A percentile compares a stretch with the other conserved stretches of the same genome.
Evolutionary conservation across 495 filamentous ascomycete genomes (phyloP).

Genomic region (Neurospora sp.): DNA sequence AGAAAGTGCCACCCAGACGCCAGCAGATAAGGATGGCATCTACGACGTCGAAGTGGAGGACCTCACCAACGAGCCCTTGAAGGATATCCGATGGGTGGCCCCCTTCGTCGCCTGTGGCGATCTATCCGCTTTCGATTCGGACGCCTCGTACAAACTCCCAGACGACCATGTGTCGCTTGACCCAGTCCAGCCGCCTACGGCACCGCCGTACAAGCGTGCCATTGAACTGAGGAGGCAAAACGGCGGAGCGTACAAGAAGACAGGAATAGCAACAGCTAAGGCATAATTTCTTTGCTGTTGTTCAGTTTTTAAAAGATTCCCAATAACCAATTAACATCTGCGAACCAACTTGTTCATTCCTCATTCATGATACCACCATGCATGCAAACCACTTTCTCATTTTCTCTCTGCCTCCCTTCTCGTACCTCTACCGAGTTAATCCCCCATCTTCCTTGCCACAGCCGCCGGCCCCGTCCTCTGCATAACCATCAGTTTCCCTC

Average conservation of each 20-base stretch:
- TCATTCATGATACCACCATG: neutral
- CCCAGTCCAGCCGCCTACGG: constrained; percentile 92
- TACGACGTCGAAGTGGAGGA: constrained; percentile 47
- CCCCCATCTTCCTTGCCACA: constrained; percentile 2
- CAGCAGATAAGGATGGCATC: constrained; percentile 47
- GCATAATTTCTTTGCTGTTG: constrained; percentile 1
- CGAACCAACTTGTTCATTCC: neutral
- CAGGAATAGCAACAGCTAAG: constrained; percentile 16
- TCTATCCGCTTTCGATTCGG: constrained; percentile 85
- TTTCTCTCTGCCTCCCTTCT: neutral
- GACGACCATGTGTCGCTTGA: constrained; percentile 66
- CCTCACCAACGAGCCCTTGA: constrained; percentile 28
- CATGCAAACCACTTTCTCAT: neutral
- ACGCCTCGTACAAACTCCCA: constrained; percentile 84
- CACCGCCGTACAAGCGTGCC: constrained; percentile 86
- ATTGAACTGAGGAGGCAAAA: constrained; percentile 70
- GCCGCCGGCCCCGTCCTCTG: constrained; percentile 18
- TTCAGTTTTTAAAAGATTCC: neutral
- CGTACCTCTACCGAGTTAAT: neutral
- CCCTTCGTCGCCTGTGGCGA: constrained; percentile 95
- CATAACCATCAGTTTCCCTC: constrained; percentile 16
- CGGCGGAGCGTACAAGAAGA: constrained; percentile 70
- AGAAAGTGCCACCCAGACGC: neutral
- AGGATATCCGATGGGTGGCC: constrained; percentile 66
- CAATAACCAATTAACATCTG: neutral